phyloP scores from a whole-genome alignment of 2,329 filamentous ascomycete species.

The Aspergillus pseudoviridinutans region DNA sequence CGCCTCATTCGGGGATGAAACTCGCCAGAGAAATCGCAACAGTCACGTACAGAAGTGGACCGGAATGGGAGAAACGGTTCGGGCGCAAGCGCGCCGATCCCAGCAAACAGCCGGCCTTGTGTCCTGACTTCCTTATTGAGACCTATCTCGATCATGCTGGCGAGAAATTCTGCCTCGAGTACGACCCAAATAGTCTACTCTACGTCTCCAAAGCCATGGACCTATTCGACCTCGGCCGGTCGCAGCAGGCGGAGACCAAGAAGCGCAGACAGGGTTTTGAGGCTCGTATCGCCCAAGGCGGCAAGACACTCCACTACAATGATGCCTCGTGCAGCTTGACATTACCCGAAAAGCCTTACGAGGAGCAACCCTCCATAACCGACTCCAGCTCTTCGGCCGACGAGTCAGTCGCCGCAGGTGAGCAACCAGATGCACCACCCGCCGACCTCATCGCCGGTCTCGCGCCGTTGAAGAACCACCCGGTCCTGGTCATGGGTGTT shows the following conservation, averaged over 20 bases:
- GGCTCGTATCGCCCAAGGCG: constrained; percentile 52
- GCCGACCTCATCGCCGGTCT: constrained; percentile 77
- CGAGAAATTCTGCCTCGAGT: constrained; percentile 96
- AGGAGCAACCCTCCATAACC: constrained; percentile 68
- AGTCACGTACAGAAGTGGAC: constrained; percentile 92
- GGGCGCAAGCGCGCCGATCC: constrained; percentile 82
- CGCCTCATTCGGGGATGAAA: constrained; percentile 96
- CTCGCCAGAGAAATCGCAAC: constrained; percentile 95
- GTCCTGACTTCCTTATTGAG: constrained; percentile 95
- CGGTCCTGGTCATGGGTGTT: constrained; percentile 86
- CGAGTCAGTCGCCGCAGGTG: constrained; percentile 19
- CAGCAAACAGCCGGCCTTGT: constrained; percentile 83
- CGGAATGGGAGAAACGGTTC: constrained; percentile 96
- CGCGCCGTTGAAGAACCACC: constrained; percentile 66
- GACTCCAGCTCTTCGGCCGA: constrained; percentile 33
- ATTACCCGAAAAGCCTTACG: constrained; percentile 76
- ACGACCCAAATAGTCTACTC: constrained; percentile 90
- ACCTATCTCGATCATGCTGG: constrained; percentile 97
- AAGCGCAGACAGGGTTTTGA: constrained; percentile 60
- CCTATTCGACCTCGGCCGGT: constrained; percentile 81
- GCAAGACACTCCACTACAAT: constrained; percentile 23
- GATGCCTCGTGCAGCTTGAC: constrained; percentile 70
- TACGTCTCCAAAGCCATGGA: constrained; percentile 99
- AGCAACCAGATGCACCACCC: constrained; percentile 53
- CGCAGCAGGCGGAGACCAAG: constrained; percentile 62